Base-by-base conservation (phyloP, 768 basidiomycete species). In the Amanita brunnescens region DNA sequence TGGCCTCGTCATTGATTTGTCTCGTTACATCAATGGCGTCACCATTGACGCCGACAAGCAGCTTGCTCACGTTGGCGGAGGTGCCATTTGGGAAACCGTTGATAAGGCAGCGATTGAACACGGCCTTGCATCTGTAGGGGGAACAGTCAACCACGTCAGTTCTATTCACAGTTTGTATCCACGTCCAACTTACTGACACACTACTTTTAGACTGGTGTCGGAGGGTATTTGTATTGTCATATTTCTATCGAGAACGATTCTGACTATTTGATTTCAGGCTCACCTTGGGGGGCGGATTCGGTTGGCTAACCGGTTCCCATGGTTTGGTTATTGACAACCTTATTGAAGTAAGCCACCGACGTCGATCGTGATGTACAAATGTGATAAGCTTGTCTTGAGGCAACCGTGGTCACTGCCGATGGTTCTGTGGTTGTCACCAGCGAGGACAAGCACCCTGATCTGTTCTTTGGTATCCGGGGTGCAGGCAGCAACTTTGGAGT, bases 401-500 rank as follows among this genome's bases (percentile, higher is more conserved):
- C 64, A 0, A 76, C 70, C 0, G 54, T 78, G 10, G 74, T 78
- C n/a, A 68, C 67, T 2, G 74, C 76, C 1, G 61, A 76, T 55
- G 77, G 77, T 7, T 61, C 61, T 10, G 57, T 68, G 5, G 51
- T 70, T 13, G 74, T 59, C 41, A 69, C 66, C 1, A 71, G 57
- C 51, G 68, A 67, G 5, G 58, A 55, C 0, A 65, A 71, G 54
- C 69, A 73, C 48, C 46, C 65, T 7, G 79, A 80, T 48, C 62
- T 81, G n/a, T 79, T 77, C 62, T 81, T 76, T 58, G 78, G 63
- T 20, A 69, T 80, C 42, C 67, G 77, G 40, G 78, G 79, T 3
- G 77, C 70, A 24, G 78, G 78, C 24, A 70, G 67, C 37, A 79
- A 79, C 55, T 79, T 79, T 55, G 79, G 79, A n/a, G 72, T 80